Evolutionary conservation across 768 basidiomycete species (phyloP), one percentile per base, ranked within the genome.

Genomic region (Kondoa subrosea): DNA sequence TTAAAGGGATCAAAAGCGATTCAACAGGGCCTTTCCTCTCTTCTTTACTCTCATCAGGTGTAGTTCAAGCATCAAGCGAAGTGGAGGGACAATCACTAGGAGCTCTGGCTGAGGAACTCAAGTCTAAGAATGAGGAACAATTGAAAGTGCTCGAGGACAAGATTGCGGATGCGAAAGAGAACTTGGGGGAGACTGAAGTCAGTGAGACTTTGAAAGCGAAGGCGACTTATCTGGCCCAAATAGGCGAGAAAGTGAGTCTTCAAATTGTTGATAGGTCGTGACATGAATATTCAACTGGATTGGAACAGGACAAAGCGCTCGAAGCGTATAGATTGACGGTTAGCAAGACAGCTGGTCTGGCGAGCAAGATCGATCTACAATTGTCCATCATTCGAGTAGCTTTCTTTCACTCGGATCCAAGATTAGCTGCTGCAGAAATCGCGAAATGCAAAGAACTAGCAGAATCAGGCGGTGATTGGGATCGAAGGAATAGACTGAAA

Each of bases 391-490:
- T 89, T 68, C 82, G 92, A 33, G 85, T 96, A 66, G 91, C 89
- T 0, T 82, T 96, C 76, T 97, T 96, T 82, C 91, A 88, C 77
- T 81, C 81, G 27, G 88, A 96, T 75, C 83, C 85, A 34, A 77
- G 82, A 2, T 79, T 91, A 70, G 85, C 93, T 64, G 83, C 81
- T 0, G 75, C 80, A 50, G 83, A 89, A 72, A 83, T 96, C 59
- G 79, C 83, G 31, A 85, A 86, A 72, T 92, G 92, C 0, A 82
- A 85, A 88, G 91, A 68, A 2, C 81, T 95, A 57, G 87, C 95
- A 66, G 91, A 96, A 73, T 83, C 90, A 76, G 93, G 93, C 0
- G 93, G 93, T 58, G 93, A 99, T 78, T 99, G 93, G 93, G 93
- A 99, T 77, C 81, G 93, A 66, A 84, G 91, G 50, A 99, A 96